Base-by-base conservation (phyloP, 768 basidiomycete genomes). In the Xanthoconium stramineum region DNA sequence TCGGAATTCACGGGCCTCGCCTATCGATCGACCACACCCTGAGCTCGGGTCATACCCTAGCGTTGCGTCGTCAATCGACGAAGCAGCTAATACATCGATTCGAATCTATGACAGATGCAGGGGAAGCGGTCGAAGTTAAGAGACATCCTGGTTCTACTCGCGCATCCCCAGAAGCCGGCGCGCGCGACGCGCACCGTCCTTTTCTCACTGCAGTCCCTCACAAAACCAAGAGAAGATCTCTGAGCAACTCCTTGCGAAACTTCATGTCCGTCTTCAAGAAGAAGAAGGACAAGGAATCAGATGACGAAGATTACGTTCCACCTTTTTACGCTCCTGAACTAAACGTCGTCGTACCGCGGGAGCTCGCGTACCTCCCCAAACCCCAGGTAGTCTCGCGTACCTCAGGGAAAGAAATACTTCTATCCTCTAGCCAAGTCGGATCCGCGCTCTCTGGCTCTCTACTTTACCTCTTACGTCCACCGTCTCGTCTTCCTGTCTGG, bases 221-320 rank as follows among this genome's bases (percentile, higher is more conserved):
- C 60, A 78, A 76, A 55, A 77, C 74, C 56, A 84, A 79, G 64
- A 69, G 68, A 48, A 68, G 72, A 10, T 86, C 83, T 6, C 71
- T 89, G 48, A 80, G 85, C 24, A 82, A 81, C 66, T 88, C 86
- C 17, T 72, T 89, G 58, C 78, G 81, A 39, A 88, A 83, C 60
- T 66, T 88, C 32, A 71, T 89, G 43, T 80, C 84, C 6, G 81
- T 82, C 5, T 78, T 88, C 73, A 85, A 78, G 70, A 85, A 82
- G 67, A 68, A 61, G 52, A 73, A 69, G 48, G 56, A 59, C 47
- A 69, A 60, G 52, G 71, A 70, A 46, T 58, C 58, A 1, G 69
- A 69, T 30, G 70, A 69, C 29, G 62, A 62, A 5, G 66, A 70
- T 33, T 53, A 32, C 35, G 20, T 50, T 47, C 45, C 19, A 29